Evolutionary conservation across 192 early-diverging fungal species (phyloP).

Genomic region (Gamsiella multidivaricata): DNA sequence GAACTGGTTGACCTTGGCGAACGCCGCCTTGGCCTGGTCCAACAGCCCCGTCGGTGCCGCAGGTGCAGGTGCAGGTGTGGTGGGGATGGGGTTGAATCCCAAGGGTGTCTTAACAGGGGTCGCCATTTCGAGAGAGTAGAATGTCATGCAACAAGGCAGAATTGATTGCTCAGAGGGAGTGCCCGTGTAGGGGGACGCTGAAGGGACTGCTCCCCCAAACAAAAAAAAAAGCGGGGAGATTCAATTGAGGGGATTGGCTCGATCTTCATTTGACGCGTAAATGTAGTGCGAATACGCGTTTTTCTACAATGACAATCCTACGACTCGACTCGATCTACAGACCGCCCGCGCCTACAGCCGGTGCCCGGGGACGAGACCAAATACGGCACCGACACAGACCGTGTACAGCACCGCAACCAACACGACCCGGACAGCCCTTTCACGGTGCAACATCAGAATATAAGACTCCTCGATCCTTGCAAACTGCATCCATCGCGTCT

Average conservation of each 20-base stretch:
- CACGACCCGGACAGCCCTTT: slow-evolving; percentile 18
- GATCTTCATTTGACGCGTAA: no score
- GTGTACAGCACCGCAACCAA: slow-evolving; percentile 28
- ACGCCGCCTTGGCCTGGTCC: slow-evolving; percentile 44
- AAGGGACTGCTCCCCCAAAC: no score
- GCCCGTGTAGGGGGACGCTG: no score
- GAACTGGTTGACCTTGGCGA: slow-evolving; percentile 45
- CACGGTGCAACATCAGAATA: slow-evolving; percentile 30
- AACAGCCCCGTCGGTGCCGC: slow-evolving; percentile 39
- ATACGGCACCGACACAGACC: slow-evolving; percentile 16
- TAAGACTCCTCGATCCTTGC: slow-evolving; percentile 44
- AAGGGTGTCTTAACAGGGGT: slow-evolving; percentile 46
- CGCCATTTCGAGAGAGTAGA: slow-evolving; percentile 29
- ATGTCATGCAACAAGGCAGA: background rate
- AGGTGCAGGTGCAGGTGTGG: background rate
- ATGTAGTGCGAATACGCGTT: no score
- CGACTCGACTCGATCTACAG: no score
- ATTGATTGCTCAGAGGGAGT: no score
- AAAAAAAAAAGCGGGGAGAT: no score
- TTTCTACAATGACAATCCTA: no score
- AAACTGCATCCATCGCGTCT: slow-evolving; percentile 41
- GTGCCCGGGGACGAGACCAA: slow-evolving; percentile 38
- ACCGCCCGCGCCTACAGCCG: no score
- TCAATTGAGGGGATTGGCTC: no score
- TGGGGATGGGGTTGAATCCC: slow-evolving; percentile 48